Evolutionary conservation across 371 early-diverging fungal genomes (phyloP).

Genomic region (Mucor irregularis): DNA sequence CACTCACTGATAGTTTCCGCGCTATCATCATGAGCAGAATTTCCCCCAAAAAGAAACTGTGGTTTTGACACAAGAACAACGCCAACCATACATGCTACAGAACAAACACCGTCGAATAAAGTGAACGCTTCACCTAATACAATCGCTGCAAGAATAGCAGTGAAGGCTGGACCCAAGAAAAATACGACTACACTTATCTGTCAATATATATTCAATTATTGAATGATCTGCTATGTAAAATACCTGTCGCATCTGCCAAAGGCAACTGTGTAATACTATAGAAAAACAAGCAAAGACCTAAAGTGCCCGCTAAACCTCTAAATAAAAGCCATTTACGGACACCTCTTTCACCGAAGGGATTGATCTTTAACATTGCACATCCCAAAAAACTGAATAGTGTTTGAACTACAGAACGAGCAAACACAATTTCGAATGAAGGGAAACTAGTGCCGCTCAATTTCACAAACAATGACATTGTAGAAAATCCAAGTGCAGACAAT

Average conservation of each 20-base stretch:
- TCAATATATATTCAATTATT: not conserved
- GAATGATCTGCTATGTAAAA: not conserved
- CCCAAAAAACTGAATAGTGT: conserved; percentile 50
- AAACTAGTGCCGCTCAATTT: conserved; percentile 58
- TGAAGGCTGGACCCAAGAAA: conserved; percentile 78
- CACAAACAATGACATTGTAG: conserved; percentile 71
- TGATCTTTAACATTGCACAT: conserved; percentile 49
- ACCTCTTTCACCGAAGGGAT: conserved; percentile 58
- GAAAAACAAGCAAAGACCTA: conserved; percentile 75
- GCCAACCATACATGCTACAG: conserved; percentile 61
- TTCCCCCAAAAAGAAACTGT: conserved; percentile 52
- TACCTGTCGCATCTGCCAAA: conserved; percentile 74
- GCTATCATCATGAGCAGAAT: not conserved
- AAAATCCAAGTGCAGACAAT: conserved; percentile 72
- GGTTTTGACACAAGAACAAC: conserved; percentile 72
- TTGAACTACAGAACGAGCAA: conserved; percentile 72
- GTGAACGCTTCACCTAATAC: conserved; percentile 71
- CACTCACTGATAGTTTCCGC: conserved; percentile 6
- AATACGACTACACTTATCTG: conserved; percentile 69
- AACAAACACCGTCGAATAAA: conserved; percentile 54
- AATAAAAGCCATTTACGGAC: conserved; percentile 58
- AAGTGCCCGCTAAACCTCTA: conserved; percentile 65
- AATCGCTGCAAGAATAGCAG: conserved; percentile 65
- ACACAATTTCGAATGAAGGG: conserved; percentile 70
- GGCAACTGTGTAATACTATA: conserved; percentile 68